These are phyloP conservation scores for Leptodermis oblonga DNA, from an alignment of 257 asterid species.

Conservation along the genomic window DNA sequence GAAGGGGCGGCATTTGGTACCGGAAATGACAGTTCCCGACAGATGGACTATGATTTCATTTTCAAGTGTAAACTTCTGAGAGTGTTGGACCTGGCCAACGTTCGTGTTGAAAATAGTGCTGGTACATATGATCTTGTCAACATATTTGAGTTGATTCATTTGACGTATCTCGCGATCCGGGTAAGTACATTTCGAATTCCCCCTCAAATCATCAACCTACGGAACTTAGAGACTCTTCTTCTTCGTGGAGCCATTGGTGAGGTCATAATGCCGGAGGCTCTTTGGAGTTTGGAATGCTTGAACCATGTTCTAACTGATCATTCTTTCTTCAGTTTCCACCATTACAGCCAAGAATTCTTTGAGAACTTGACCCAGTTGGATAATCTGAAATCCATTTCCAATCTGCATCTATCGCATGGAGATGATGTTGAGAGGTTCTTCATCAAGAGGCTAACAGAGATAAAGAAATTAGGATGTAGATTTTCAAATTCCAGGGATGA, in stretches of 20 bases:
- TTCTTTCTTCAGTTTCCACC: conserved; percentile 1
- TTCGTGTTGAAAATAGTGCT: not conserved
- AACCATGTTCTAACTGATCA: not conserved
- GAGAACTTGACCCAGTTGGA: not conserved
- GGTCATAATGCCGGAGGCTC: not conserved
- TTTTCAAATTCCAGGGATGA: not conserved
- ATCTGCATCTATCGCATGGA: not conserved
- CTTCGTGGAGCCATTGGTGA: not conserved
- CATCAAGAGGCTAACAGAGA: not conserved
- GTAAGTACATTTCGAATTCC: not conserved
- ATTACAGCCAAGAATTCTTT: not conserved
- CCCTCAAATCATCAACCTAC: not conserved
- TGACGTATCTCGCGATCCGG: conserved; percentile 3
- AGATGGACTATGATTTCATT: not conserved
- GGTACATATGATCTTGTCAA: not conserved
- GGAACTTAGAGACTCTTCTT: not conserved
- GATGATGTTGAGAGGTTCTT: not conserved
- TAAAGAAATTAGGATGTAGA: not conserved
- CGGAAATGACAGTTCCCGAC: not conserved
- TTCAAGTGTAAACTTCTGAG: not conserved
- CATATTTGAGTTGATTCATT: not conserved
- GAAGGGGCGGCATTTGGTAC: not conserved
- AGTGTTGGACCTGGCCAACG: conserved; percentile 14
- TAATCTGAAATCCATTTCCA: conserved; percentile 5
- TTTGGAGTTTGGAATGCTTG: conserved; percentile 2